Percentiles rank a stretch among this genome's conserved stretches.
phyloP scores from a whole-genome alignment of 1,284 basidiomycete genomes.

The Cystodermella granulosa region DNA sequence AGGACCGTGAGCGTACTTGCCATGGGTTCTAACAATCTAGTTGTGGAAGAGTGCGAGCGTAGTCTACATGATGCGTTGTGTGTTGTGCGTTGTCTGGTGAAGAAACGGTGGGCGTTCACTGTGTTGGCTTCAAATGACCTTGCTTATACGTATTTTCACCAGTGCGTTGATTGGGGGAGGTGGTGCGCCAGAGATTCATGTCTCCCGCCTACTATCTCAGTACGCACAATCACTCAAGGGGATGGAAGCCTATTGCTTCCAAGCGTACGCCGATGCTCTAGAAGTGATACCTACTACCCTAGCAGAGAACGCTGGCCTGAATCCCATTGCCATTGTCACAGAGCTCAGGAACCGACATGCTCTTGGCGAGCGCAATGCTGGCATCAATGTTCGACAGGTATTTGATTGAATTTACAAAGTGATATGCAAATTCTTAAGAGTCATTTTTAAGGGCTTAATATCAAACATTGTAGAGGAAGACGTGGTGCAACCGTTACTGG shows the following conservation, averaged over 20 bases:
- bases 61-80: conserved; percentile 97
- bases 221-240: conserved; percentile 93
- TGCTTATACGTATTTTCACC: conserved; percentile 8
- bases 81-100: conserved; percentile 96
- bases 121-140: conserved; percentile 10
- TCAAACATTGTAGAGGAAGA: conserved; percentile 97
- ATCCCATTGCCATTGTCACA: conserved; percentile 97
- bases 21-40: conserved; percentile 89
- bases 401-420: conserved; percentile 6
- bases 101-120: conserved; percentile 73
- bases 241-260: conserved; percentile 99
- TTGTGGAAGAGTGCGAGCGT: conserved; percentile 95
- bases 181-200: conserved; percentile 96
- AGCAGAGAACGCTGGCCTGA: conserved; percentile 97
- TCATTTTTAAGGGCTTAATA: conserved; percentile 70
- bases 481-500: conserved; percentile 93
- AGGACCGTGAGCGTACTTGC: conserved; percentile 94
- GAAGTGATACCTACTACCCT: conserved; percentile 98
- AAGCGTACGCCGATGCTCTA: conserved; percentile 95
- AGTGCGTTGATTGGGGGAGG: conserved; percentile 96
- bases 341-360: conserved; percentile 97
- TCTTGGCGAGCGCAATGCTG: conserved; percentile 88
- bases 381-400: conserved; percentile 96
- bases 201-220: conserved; percentile 89
- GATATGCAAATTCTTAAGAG: conserved; percentile 6